A percentile compares a stretch with the other conserved stretches of the same genome.
phyloP scores from a whole-genome alignment of 2,329 filamentous ascomycete species.

The Fusarium subglutinans region DNA sequence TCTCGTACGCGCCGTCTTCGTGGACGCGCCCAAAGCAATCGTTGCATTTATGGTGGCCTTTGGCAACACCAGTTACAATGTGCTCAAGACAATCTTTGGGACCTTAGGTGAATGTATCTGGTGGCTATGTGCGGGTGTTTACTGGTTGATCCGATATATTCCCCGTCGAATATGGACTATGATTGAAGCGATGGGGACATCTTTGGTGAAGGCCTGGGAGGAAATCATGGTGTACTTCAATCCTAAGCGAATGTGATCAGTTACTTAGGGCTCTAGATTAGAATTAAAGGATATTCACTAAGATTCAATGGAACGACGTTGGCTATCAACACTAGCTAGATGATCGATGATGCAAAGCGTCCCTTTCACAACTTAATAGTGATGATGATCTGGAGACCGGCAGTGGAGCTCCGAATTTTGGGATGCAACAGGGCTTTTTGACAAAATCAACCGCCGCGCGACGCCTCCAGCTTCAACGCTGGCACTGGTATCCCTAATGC shows the following conservation, averaged over 20 bases:
- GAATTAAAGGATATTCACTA: neutral
- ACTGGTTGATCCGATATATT: slow-evolving; percentile 47
- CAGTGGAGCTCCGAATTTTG: neutral
- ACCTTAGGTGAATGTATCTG: slow-evolving; percentile 42
- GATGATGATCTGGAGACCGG: neutral
- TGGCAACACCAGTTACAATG: slow-evolving; percentile 38
- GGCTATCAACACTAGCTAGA: no score
- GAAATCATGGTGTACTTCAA: slow-evolving; percentile 51
- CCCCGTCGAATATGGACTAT: slow-evolving; percentile 48
- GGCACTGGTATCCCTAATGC: neutral
- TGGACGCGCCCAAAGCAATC: slow-evolving; percentile 43
- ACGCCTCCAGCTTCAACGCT: neutral
- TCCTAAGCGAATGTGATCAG: slow-evolving; percentile 46
- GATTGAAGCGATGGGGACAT: slow-evolving; percentile 43
- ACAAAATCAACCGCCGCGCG: neutral
- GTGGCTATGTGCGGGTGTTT: slow-evolving; percentile 31
- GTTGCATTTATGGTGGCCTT: slow-evolving; percentile 37
- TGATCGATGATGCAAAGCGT: neutral
- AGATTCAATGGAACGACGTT: neutral
- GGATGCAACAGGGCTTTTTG: no score
- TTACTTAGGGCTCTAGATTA: neutral
- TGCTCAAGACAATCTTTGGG: slow-evolving; percentile 47
- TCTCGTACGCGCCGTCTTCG: slow-evolving; percentile 46
- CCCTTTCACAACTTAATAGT: neutral
- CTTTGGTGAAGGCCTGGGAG: slow-evolving; percentile 45